A percentile compares a stretch with the other conserved stretches of the same genome.
Evolutionary conservation across 2,329 filamentous ascomycete species (phyloP).

Genomic region (Cryphonectria japonica): DNA sequence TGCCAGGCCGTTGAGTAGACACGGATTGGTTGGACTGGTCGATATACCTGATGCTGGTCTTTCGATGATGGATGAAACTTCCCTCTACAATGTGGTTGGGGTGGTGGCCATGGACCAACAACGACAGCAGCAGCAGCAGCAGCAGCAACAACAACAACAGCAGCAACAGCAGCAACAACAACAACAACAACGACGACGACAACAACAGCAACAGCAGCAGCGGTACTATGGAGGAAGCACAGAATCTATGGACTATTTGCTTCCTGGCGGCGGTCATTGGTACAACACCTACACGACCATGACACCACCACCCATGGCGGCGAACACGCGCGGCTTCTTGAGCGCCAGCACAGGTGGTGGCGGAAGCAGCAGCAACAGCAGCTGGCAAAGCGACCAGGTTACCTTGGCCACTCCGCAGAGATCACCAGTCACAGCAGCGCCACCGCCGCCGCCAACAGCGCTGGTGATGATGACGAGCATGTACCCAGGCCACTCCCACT

Average conservation of each 20-base stretch:
- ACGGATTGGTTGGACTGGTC: neutral
- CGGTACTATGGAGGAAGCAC: neutral
- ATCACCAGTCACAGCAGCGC: slow-evolving; percentile 1
- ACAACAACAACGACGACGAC: neutral
- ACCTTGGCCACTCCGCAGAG: neutral
- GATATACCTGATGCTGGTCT: neutral
- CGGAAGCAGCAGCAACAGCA: slow-evolving; percentile 3
- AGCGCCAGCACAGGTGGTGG: neutral
- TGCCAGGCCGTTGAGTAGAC: neutral
- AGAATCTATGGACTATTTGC: neutral
- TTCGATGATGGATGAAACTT: too few species aligned
- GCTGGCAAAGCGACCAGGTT: neutral
- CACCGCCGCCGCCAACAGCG: neutral
- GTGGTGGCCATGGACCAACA: neutral
- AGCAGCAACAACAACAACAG: neutral
- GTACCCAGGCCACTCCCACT: neutral
- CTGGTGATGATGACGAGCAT: neutral
- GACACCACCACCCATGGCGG: too few species aligned
- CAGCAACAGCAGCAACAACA: neutral
- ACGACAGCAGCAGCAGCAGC: neutral
- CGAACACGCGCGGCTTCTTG: neutral
- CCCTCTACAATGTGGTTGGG: neutral
- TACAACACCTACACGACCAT: neutral
- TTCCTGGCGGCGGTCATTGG: neutral
- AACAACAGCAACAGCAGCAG: neutral